These are phyloP conservation scores for Xylaria curta DNA, from an alignment of 495 filamentous ascomycete genomes.

Conservation along the genomic window DNA sequence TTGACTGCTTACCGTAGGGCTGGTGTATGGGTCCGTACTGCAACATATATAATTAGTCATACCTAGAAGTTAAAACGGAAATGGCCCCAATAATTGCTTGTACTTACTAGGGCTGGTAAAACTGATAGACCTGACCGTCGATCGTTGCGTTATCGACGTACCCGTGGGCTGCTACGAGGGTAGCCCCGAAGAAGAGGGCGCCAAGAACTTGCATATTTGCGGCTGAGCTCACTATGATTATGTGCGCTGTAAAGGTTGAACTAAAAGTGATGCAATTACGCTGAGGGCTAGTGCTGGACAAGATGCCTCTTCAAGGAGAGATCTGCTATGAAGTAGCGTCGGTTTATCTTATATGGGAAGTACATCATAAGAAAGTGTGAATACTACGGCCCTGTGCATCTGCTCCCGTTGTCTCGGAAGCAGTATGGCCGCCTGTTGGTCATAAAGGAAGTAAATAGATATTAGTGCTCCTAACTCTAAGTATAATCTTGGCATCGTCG, in stretches of 20 bases:
- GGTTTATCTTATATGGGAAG: not conserved
- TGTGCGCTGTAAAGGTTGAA: not conserved
- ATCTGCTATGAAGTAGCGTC: not conserved
- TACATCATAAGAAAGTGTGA: not conserved
- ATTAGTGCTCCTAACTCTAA: not conserved
- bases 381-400: not conserved
- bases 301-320: not conserved
- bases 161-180: conserved; percentile 66
- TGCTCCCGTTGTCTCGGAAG: conserved; percentile 6
- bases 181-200: conserved; percentile 53
- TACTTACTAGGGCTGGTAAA: conserved; percentile 47
- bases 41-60: not conserved
- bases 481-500: not conserved
- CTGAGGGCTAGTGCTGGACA: not conserved
- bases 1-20: conserved; percentile 30
- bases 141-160: conserved; percentile 61
- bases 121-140: conserved; percentile 46
- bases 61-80: too few relatives aligned
- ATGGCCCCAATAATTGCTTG: too few relatives aligned
- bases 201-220: conserved; percentile 43
- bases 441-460: not conserved
- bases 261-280: not conserved
- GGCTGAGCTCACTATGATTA: not conserved
- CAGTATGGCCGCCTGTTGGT: not conserved
- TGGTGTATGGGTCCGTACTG: conserved; percentile 54